phyloP scores from a whole-genome alignment of 129 eudicot species.

The Sambucus nigra region DNA sequence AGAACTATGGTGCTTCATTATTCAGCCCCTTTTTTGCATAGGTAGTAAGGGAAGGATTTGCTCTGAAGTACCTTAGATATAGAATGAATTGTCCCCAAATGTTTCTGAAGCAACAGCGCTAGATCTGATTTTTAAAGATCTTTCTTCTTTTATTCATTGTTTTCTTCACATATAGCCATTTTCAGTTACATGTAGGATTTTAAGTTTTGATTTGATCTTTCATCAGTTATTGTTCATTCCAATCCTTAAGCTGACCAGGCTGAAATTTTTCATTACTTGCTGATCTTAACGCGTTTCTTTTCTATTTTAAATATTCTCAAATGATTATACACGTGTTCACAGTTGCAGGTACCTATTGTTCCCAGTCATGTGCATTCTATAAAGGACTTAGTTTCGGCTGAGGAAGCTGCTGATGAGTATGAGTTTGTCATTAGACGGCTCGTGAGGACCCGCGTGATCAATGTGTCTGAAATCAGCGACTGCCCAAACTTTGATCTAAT shows the following conservation, averaged over 20 bases:
- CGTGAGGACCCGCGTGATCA: constrained; percentile 68
- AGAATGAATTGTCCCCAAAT: too few species aligned
- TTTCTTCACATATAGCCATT: too few species aligned
- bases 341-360: constrained; percentile 64
- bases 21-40: too few species aligned
- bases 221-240: neutral
- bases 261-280: neutral
- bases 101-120: neutral
- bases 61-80: too few species aligned
- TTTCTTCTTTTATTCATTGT: neutral
- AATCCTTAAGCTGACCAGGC: neutral
- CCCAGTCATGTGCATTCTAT: constrained; percentile 78
- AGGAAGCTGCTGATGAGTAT: constrained; percentile 73
- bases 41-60: too few species aligned
- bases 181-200: neutral
- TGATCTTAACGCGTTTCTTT: neutral
- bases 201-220: neutral
- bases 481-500: constrained; percentile 84
- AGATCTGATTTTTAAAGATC: neutral
- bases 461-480: constrained; percentile 65
- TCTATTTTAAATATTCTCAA: neutral
- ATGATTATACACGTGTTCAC: neutral
- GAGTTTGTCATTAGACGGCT: constrained; percentile 78
- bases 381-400: constrained; percentile 63
- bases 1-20: too few species aligned